These are phyloP conservation scores for Cornus suecica DNA, from an alignment of 148 eudicot species.

Conservation along the genomic window DNA sequence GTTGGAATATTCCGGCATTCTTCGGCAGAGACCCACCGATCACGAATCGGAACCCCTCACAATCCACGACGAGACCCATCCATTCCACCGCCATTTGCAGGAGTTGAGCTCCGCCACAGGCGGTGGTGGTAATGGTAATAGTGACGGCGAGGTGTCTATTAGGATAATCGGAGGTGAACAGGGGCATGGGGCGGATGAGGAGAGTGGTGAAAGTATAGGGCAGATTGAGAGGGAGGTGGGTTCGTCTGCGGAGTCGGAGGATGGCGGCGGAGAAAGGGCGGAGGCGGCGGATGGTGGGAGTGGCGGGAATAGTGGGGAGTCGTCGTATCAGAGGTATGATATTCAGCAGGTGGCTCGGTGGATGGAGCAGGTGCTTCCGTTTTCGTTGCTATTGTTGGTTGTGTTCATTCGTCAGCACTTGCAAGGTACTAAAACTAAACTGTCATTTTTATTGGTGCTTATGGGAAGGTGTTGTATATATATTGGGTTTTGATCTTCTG, in stretches of 20 bases:
- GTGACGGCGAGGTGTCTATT: constrained; percentile 40
- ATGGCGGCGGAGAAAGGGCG: constrained; percentile 14
- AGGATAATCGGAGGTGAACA: constrained; percentile 36
- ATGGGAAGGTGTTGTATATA: background rate
- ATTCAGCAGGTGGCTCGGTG: constrained; percentile 44
- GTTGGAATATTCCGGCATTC: constrained; percentile 37
- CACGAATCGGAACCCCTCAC: constrained; percentile 19
- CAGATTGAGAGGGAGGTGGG: constrained; percentile 11
- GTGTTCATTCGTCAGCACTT: constrained; percentile 58
- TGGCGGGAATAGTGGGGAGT: constrained; percentile 15
- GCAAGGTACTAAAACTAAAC: constrained; percentile 29
- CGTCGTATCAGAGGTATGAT: constrained; percentile 42
- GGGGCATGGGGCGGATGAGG: background rate
- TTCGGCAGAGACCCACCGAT: constrained; percentile 19
- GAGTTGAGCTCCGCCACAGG: background rate
- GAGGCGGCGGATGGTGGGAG: constrained; percentile 10
- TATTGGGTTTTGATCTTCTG: too few relatives aligned
- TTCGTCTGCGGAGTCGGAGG: background rate
- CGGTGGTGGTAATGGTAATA: background rate
- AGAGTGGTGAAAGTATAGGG: constrained; percentile 9
- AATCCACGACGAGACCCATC: background rate
- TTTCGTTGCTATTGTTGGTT: constrained; percentile 46
- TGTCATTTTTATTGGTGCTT: background rate
- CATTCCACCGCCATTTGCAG: background rate
- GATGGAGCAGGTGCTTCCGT: constrained; percentile 55